A percentile compares a stretch with the other conserved stretches of the same genome.
Conservation (phyloP, 2,329 filamentous ascomycete species). For the Diplodia scrobiculata region DNA sequence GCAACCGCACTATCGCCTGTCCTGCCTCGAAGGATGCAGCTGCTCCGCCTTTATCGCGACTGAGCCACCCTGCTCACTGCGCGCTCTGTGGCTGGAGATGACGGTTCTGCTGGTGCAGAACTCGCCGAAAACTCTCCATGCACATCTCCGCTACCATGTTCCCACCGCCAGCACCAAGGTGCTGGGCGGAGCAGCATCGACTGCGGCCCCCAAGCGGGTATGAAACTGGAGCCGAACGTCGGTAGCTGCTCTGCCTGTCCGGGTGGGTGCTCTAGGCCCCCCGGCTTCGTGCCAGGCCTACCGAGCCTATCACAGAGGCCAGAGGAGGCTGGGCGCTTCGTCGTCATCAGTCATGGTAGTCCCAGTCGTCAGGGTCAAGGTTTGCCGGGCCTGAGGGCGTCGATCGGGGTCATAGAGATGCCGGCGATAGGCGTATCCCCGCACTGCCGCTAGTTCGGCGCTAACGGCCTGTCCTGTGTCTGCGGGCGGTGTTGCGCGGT, state of each 20-base stretch:
- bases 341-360: neutral
- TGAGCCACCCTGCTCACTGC: conserved; percentile 9
- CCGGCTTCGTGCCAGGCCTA: neutral
- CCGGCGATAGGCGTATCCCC: conserved; percentile 21
- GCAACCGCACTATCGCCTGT: conserved; percentile 14
- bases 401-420: conserved; percentile 5
- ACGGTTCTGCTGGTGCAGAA: neutral
- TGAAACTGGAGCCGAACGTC: neutral
- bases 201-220: neutral
- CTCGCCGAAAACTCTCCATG: conserved; percentile 20
- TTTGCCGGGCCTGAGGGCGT: neutral
- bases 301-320: neutral
- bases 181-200: neutral
- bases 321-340: neutral
- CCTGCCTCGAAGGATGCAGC: conserved; percentile 22
- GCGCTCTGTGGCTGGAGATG: conserved; percentile 15
- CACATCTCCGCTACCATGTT: neutral
- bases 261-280: neutral
- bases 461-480: neutral
- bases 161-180: neutral
- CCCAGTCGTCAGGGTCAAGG: conserved; percentile 16
- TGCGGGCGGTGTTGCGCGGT: conserved; percentile 24
- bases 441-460: conserved; percentile 5
- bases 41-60: conserved; percentile 15
- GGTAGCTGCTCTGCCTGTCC: neutral